Base-by-base conservation (phyloP, 257 asterid species). In the Orobanche coerulescens region DNA sequence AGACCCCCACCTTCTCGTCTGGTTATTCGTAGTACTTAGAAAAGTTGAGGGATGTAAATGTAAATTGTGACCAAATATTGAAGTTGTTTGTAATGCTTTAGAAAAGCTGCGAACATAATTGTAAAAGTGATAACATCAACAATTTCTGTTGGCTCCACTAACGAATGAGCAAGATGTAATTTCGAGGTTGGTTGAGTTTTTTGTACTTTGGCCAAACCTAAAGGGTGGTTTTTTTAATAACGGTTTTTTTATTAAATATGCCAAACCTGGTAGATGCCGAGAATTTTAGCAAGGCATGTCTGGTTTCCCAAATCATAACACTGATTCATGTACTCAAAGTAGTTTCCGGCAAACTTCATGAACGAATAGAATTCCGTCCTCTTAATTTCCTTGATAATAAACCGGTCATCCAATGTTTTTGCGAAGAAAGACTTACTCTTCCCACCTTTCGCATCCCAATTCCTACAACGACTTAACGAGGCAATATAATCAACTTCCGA, bases 401-500 rank as follows among this genome's bases (percentile, higher is more conserved):
- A 88, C 62, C 96, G 76, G 34, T 92, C 98, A 62, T 88, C 98
- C 24, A 85, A 76, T 13, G 98, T 88, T 75, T 92, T 92, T 1
- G 95, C 94, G 73, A 92, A 88, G 74, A 88, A 75, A 46, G 98
- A 86, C 63, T 86, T 86, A 70, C 98, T 92, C 73, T 92, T 92
- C 70, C 98, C 98, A 59, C 98, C 98, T 77, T 92, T 82, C 9
- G 98, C 95, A 66, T 85, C 90, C 98, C 96, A 92, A 56, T 75
- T 75, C 78, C 71, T 72, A 77, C 98, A 92, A 40, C 96, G 94
- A 70, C 98, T 82, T 58, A 92, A 58, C 24, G 98, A 88, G 56
- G 98, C 95, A 66, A 92, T 81, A 73, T 74, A 92, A 56, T 77
- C 84, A 16, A 71, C 77, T 65, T 92, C 98, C 20, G 96, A 88